Base-by-base conservation (phyloP, 2,329 filamentous ascomycete species). In the Harringtonia aguacate region DNA sequence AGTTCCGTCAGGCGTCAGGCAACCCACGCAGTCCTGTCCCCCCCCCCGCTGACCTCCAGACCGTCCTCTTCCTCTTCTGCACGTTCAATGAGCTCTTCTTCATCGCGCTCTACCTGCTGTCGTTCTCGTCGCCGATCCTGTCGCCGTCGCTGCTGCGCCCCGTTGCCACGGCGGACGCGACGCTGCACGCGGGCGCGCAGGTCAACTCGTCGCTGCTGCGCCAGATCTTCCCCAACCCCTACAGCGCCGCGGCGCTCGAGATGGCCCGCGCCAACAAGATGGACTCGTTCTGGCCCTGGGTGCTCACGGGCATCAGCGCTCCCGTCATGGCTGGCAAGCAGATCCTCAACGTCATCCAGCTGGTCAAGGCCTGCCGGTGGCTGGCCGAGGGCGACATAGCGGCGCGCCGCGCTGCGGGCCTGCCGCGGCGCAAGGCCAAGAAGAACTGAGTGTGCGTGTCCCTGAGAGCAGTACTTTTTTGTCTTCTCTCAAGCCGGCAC, bases 41-140 rank as follows among this genome's bases (percentile, higher is more conserved):
- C n/a, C n/a, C n/a, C n/a, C n/a, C n/a, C n/a, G n/a, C n/a, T n/a
- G n/a, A n/a, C n/a, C n/a, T 6, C 8, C 36, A 48, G 90, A 84
- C 72, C 44, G 89, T 98, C 37, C 75, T 98, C 35, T 98, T 98
- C 68, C 66, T 86, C 49, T 86, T 87, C 66, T 98, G 92, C 70
- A 74, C 79, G 46, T 68, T 94, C 53, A 98, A 98, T 64, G 92
- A 98, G 66, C 68, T 89, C 52, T 98, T 95, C 75, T 98, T 98
- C 73, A 95, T 98, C 60, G 89, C 87, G 27, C 79, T 98, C 49
- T 98, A 98, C 69, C 84, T 98, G 43, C 82, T 98, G 47, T 95
- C 89, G 56, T 98, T 98, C 73, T 94, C 86, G 46, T 94, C 86
- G 46, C 90, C 90, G 2, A 77, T 81, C 31, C 78, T 97, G 44